phyloP scores from a whole-genome alignment of 192 early-diverging fungal species.

The Pecoramyces ruminantium region DNA sequence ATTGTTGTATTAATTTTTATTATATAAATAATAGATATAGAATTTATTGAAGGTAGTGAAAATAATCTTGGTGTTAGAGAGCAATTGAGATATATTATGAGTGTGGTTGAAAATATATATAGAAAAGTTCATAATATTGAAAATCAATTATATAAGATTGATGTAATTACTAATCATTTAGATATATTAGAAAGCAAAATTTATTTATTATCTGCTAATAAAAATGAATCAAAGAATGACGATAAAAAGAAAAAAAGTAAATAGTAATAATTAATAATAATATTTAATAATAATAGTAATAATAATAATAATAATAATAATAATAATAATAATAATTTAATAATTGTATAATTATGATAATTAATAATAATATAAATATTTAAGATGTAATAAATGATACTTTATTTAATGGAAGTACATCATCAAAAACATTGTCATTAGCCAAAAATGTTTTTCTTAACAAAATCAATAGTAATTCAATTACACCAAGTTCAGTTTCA shows the following conservation, averaged over 20 bases:
- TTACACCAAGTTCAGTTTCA: background rate
- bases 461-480: background rate
- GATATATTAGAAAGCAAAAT: background rate
- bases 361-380: background rate
- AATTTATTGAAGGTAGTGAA: background rate
- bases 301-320: too few relatives aligned
- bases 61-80: background rate
- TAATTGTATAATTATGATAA: too few relatives aligned
- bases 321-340: too few relatives aligned
- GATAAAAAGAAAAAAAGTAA: background rate
- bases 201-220: background rate
- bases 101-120: background rate
- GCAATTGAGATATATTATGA: background rate
- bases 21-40: background rate
- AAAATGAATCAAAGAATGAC: background rate
- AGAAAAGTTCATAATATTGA: background rate
- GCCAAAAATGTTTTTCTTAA: background rate
- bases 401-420: background rate
- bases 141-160: background rate
- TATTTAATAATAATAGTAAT: too few relatives aligned
- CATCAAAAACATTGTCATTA: background rate
- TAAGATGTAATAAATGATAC: background rate
- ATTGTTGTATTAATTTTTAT: too few relatives aligned
- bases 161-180: background rate
- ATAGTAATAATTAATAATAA: background rate